These are phyloP conservation scores for Podospora pseudoanserina DNA, from an alignment of 495 filamentous ascomycete species.

Conservation along the genomic window DNA sequence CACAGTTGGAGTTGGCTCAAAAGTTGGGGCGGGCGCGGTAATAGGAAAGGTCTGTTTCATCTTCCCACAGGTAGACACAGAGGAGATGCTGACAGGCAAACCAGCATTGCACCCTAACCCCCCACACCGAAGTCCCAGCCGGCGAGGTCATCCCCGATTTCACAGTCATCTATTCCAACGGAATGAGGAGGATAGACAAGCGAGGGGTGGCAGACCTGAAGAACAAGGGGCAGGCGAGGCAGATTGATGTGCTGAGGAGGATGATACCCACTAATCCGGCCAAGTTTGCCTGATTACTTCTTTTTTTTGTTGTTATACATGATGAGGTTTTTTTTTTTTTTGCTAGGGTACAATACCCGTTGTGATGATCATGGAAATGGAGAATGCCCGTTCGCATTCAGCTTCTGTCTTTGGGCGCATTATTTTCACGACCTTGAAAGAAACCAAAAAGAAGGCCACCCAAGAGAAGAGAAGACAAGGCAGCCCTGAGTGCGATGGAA, in stretches of 20 bases:
- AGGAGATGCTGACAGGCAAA: neutral
- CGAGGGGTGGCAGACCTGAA: conserved; percentile 53
- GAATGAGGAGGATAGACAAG: conserved; percentile 53
- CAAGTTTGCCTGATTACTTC: conserved; percentile 50
- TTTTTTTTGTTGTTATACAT: conserved; percentile 1
- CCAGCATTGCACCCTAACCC: conserved; percentile 54
- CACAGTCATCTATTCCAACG: conserved; percentile 63
- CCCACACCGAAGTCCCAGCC: conserved; percentile 47
- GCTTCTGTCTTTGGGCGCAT: too few species aligned
- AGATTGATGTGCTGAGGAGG: conserved; percentile 59
- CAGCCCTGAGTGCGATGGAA: too few species aligned
- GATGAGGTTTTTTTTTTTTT: neutral
- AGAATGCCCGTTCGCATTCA: too few species aligned
- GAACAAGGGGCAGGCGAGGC: conserved; percentile 53
- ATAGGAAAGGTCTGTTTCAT: conserved; percentile 57
- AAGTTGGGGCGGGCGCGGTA: conserved; percentile 57
- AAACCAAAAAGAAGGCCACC: too few species aligned
- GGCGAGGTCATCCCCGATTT: conserved; percentile 58
- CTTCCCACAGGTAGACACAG: neutral
- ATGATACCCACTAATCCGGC: conserved; percentile 60
- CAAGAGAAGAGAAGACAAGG: too few species aligned
- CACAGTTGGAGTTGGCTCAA: conserved; percentile 58
- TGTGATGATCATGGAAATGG: neutral
- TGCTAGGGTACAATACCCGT: neutral
- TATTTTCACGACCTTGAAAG: too few species aligned